These are phyloP conservation scores for Fagus crenata DNA, from an alignment of 306 rosid species.

Conservation along the genomic window DNA sequence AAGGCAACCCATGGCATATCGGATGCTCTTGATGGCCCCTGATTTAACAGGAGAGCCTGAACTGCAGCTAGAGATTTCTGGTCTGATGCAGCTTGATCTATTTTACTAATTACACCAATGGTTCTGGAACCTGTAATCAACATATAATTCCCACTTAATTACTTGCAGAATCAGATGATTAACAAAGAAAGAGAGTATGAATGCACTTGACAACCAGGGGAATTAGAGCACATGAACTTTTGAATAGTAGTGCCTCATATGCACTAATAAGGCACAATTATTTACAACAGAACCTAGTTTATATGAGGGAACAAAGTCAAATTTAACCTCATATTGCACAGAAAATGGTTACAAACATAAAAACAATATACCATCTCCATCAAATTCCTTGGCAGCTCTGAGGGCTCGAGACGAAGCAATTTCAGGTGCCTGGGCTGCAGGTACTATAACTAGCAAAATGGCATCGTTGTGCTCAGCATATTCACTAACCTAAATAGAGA, in stretches of 20 bases:
- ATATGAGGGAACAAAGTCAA: neutral
- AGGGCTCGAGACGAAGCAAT: slow-evolving; percentile 86
- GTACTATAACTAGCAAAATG: slow-evolving; percentile 75
- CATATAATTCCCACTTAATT: slow-evolving; percentile 20
- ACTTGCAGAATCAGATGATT: slow-evolving; percentile 17
- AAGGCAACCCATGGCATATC: slow-evolving; percentile 96
- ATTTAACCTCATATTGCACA: neutral
- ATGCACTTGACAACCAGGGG: neutral
- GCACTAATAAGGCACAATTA: neutral
- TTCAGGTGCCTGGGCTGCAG: slow-evolving; percentile 94
- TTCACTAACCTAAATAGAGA: slow-evolving; percentile 73
- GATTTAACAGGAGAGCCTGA: slow-evolving; percentile 82
- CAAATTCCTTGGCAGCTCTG: slow-evolving; percentile 78
- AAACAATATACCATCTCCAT: slow-evolving; percentile 68
- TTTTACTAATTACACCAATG: slow-evolving; percentile 84
- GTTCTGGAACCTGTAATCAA: slow-evolving; percentile 77
- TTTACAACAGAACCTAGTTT: neutral
- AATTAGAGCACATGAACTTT: neutral
- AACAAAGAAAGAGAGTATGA: slow-evolving; percentile 10
- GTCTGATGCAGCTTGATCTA: slow-evolving; percentile 92
- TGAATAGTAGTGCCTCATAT: neutral
- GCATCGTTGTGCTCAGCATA: slow-evolving; percentile 93
- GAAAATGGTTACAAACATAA: neutral
- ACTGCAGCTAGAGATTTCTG: slow-evolving; percentile 93
- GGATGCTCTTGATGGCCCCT: slow-evolving; percentile 84